A percentile compares a stretch with the other conserved stretches of the same genome.
Conservation (phyloP, 345 rosid genomes). For the Syzygium jambos region DNA sequence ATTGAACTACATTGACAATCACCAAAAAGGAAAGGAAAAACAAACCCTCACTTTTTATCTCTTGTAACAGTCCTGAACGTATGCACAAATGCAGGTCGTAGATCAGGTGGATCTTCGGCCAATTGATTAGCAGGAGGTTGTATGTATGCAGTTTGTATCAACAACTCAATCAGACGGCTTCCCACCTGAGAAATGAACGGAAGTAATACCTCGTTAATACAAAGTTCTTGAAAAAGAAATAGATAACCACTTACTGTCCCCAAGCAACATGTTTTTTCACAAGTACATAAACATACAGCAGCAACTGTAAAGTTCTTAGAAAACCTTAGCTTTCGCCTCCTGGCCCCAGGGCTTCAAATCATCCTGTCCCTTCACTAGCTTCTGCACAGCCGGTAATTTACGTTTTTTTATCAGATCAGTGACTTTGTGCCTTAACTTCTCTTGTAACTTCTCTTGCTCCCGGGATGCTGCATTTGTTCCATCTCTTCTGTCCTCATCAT, state of each 20-base stretch:
- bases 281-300: neutral
- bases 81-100: constrained; percentile 92
- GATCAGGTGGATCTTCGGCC: constrained; percentile 63
- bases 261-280: neutral
- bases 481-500: constrained; percentile 24
- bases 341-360: constrained; percentile 62
- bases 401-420: constrained; percentile 67
- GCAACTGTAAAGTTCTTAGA: constrained; percentile 12
- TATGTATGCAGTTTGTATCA: constrained; percentile 73
- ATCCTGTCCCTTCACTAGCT: constrained; percentile 65
- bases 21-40: constrained; percentile 1
- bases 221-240: neutral
- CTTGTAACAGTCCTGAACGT: constrained; percentile 36
- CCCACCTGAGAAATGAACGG: constrained; percentile 61
- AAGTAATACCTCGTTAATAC: neutral
- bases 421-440: constrained; percentile 66
- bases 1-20: neutral
- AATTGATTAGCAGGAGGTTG: constrained; percentile 66
- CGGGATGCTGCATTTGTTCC: constrained; percentile 27
- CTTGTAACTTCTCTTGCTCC: constrained; percentile 65
- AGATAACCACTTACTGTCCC: neutral
- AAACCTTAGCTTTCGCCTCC: constrained; percentile 83
- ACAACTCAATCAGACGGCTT: constrained; percentile 77
- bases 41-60: constrained; percentile 41
- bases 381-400: constrained; percentile 72